Conservation (phyloP, 2,329 filamentous ascomycete genomes). For the Pseudogymnoascus sp. region DNA sequence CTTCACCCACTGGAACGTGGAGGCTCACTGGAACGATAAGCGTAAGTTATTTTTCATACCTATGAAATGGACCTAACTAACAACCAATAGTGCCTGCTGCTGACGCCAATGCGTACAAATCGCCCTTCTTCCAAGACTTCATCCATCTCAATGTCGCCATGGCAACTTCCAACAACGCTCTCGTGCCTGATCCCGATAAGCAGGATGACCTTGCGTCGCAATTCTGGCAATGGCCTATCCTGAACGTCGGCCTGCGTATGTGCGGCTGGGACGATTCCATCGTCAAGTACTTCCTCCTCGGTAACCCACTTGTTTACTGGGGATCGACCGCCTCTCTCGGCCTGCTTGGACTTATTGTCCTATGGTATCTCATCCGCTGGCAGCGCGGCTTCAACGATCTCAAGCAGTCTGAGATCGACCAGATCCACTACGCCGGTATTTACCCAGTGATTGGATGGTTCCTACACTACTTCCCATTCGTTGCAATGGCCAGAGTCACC, state of each 20-base stretch:
- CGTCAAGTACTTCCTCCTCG: conserved; percentile 96
- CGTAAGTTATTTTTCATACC: conserved; percentile 47
- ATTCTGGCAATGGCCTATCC: conserved; percentile 98
- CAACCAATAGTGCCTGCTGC: conserved; percentile 63
- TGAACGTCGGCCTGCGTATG: conserved; percentile 94
- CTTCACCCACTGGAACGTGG: conserved; percentile 98
- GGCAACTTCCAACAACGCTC: conserved; percentile 99
- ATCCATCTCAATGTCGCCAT: conserved; percentile 97
- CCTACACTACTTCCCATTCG: conserved; percentile 90
- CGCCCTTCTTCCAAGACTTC: conserved; percentile 95
- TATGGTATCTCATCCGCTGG: conserved; percentile 89
- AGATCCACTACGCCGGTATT: conserved; percentile 86
- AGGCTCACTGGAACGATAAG: conserved; percentile 89
- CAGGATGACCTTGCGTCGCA: conserved; percentile 94
- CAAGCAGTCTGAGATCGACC: conserved; percentile 71
- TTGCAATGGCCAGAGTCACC: conserved; percentile 96
- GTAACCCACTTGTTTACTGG: conserved; percentile 96
- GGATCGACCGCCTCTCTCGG: conserved; percentile 74
- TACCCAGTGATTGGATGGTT: conserved; percentile 94
- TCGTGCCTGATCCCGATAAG: conserved; percentile 96
- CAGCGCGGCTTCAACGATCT: conserved; percentile 89
- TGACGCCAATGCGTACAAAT: conserved; percentile 88
- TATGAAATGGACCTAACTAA: conserved; percentile 17
- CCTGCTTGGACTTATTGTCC: conserved; percentile 61
- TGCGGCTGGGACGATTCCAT: conserved; percentile 95